Percentiles rank a stretch among this genome's conserved stretches.
These are phyloP conservation scores for Trypanosoma lewisi DNA, from an alignment of 208 protist genomes.

Conservation along the genomic window DNA sequence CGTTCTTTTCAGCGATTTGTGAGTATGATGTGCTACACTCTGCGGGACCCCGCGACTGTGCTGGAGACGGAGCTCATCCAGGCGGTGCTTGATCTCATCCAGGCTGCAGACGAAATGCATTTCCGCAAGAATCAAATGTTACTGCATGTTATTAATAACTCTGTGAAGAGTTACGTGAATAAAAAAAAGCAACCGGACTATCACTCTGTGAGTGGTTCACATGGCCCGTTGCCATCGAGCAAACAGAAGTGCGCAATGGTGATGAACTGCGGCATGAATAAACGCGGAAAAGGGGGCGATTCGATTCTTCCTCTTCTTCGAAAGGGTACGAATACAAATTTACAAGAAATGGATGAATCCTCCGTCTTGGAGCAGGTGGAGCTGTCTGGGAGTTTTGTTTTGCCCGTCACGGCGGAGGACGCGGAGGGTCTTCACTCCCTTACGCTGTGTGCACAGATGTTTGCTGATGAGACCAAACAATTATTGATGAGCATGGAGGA, in stretches of 20 bases:
- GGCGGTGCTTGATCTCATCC: constrained; percentile 65
- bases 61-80: constrained; percentile 76
- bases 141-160: constrained; percentile 64
- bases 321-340: constrained; percentile 8
- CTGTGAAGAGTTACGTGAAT: constrained; percentile 24
- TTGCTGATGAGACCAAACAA: constrained; percentile 76
- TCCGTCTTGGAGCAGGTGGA: constrained; percentile 24
- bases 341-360: not conserved
- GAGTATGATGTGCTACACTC: constrained; percentile 63
- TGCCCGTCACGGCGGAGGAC: constrained; percentile 79
- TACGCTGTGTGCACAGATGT: constrained; percentile 75
- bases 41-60: constrained; percentile 56
- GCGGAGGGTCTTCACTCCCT: constrained; percentile 80
- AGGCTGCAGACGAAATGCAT: constrained; percentile 55
- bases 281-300: not conserved
- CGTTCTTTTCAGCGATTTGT: constrained; percentile 63
- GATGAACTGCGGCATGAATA: not conserved
- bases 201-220: not conserved
- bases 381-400: constrained; percentile 58
- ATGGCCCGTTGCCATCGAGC: not conserved
- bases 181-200: not conserved
- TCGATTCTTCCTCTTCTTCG: constrained; percentile 27
- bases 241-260: not conserved
- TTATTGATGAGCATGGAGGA: constrained; percentile 65
- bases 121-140: constrained; percentile 82